Conservation (phyloP, 1,139 yeast genomes). For the Meyerozyma smithsonii region DNA sequence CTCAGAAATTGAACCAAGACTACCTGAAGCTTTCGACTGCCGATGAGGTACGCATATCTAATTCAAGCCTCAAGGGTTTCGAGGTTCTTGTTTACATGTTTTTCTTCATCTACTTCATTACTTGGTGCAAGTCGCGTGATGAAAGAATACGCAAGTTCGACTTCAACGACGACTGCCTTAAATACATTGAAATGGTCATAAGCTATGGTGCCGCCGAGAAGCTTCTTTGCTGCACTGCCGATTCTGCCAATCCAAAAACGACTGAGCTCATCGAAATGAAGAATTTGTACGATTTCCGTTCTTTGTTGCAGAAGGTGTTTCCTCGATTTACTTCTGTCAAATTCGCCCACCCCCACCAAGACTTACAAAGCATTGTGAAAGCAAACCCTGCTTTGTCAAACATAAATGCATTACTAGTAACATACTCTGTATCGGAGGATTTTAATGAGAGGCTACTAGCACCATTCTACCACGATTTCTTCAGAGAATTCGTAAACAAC, state of each 20-base stretch:
- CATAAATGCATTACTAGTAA: conserved; percentile 17
- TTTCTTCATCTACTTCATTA: conserved; percentile 60
- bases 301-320: conserved; percentile 60
- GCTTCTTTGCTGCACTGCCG: conserved; percentile 66
- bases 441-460: conserved; percentile 32
- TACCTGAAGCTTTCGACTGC: conserved; percentile 18
- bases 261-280: conserved; percentile 31
- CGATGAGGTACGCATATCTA: conserved; percentile 42
- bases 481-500: conserved; percentile 60
- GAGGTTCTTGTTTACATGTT: conserved; percentile 44
- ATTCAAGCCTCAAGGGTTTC: conserved; percentile 53
- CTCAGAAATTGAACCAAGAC: conserved; percentile 18
- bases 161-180: conserved; percentile 43
- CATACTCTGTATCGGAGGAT: conserved; percentile 17
- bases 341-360: conserved; percentile 27
- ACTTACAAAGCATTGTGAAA: conserved; percentile 18
- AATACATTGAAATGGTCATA: conserved; percentile 34
- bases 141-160: conserved; percentile 47
- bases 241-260: conserved; percentile 42
- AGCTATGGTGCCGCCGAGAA: conserved; percentile 76
- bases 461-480: conserved; percentile 48
- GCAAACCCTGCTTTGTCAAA: conserved; percentile 16
- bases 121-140: conserved; percentile 58
- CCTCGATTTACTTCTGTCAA: conserved; percentile 49
- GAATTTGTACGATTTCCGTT: conserved; percentile 60